Evolutionary conservation across 2,329 filamentous ascomycete species (phyloP), one percentile per base, ranked within the genome.

Genomic region (Thyridium curvatum): DNA sequence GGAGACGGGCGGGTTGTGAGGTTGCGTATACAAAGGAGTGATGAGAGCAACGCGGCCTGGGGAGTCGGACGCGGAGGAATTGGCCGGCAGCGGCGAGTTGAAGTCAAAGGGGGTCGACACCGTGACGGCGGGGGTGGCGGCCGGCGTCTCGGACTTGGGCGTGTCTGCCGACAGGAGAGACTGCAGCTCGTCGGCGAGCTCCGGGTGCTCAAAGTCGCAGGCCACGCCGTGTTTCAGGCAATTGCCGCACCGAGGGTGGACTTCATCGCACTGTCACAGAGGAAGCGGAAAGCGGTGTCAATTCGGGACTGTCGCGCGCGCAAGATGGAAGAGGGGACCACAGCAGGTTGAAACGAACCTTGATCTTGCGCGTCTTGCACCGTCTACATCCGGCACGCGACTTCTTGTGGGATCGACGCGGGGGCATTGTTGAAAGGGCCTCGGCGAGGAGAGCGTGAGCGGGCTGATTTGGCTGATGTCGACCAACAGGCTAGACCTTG

Each of bases 341-440:
- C n/a, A n/a, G n/a, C n/a, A n/a, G n/a, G n/a, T n/a, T n/a, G n/a
- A n/a, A n/a, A n/a, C 48, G 35, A 60, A 81, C 79, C 74, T 85
- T 85, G 54, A 85, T 82, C 59, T 84, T 84, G 44, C 81, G 68
- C 40, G 68, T 66, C 61, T 84, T 85, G 60, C 81, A 85, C 42
- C 76, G 66, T 45, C 72, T 69, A 51, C 81, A 85, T 34, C 81
- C 81, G 37, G 79, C 73, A 48, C 81, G 72, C 41, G 78, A 83
- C 64, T 84, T 85, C 55, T 82, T 84, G 59, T 85, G 81, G 32
- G 79, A 81, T 55, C 79, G 69, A 52, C 79, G 67, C 21, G 79
- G 79, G 44, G 79, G 76, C 78, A 82, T 82, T 34, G 45, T 57
- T 45, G 37, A 18, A 30, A 31, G 21, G 6, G 21, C 21, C 21